These are phyloP conservation scores for Gastrolobium bilobum DNA, from an alignment of 306 rosid genomes.

Conservation along the genomic window DNA sequence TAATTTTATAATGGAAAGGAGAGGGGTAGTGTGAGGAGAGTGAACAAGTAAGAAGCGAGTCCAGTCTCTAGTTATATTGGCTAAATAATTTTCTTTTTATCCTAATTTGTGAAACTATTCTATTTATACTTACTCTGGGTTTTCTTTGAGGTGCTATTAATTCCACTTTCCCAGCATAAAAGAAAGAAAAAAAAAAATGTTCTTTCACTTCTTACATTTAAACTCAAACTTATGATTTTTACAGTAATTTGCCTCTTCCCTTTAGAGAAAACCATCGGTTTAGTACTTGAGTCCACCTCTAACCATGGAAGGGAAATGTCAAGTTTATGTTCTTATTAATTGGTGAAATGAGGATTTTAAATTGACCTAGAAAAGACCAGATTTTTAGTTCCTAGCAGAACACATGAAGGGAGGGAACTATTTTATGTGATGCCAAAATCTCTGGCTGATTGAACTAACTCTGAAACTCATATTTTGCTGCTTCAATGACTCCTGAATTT, in stretches of 20 bases:
- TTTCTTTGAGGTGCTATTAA: conserved; percentile 5
- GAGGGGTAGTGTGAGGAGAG: neutral
- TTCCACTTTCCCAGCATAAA: neutral
- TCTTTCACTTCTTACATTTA: too few species aligned
- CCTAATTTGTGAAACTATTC: neutral
- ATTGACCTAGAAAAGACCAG: neutral
- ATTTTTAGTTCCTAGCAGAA: neutral
- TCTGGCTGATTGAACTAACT: neutral
- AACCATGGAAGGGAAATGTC: neutral
- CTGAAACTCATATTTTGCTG: conserved; percentile 34
- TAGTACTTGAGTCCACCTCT: neutral
- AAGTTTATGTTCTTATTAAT: conserved; percentile 5
- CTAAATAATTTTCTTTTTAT: neutral
- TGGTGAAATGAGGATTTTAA: conserved; percentile 21
- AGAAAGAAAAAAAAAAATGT: neutral
- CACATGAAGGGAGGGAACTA: neutral
- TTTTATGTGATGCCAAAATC: conserved; percentile 4
- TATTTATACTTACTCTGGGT: neutral
- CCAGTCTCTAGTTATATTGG: conserved; percentile 8
- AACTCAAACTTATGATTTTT: too few species aligned
- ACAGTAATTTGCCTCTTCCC: too few species aligned
- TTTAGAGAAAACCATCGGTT: conserved; percentile 20
- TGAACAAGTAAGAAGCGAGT: neutral
- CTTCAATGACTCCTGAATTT: conserved; percentile 13
- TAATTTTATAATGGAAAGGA: neutral